phyloP scores from a whole-genome alignment of 805 yeast genomes.

The Wickerhamomyces tratensis region DNA sequence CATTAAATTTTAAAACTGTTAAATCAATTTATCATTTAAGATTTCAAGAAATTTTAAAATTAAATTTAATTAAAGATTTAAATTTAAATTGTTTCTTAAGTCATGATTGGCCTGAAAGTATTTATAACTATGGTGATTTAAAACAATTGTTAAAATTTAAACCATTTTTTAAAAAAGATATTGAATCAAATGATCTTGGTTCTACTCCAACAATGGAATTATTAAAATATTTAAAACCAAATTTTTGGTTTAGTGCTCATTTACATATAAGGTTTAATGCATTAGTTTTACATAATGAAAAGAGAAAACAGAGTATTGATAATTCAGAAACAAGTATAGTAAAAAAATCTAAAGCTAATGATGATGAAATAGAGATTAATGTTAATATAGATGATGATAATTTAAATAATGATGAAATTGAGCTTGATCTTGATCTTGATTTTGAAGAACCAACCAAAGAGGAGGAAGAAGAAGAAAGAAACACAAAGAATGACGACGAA shows the following conservation, averaged over 20 bases:
- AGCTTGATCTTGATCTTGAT: constrained; percentile 20
- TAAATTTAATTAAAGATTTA: constrained; percentile 29
- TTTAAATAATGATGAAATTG: constrained; percentile 23
- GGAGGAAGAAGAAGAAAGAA: constrained; percentile 3
- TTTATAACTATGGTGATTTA: constrained; percentile 57
- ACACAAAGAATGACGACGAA: constrained; percentile 10
- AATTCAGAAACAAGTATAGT: neutral
- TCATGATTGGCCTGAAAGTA: constrained; percentile 94
- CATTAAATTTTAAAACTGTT: constrained; percentile 35
- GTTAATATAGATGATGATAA: constrained; percentile 10
- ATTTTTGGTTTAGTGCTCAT: constrained; percentile 84
- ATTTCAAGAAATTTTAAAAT: constrained; percentile 44
- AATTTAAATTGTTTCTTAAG: constrained; percentile 51
- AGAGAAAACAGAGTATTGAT: constrained; percentile 3
- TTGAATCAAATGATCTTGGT: constrained; percentile 53
- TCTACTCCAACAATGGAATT: constrained; percentile 56
- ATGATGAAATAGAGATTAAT: constrained; percentile 21
- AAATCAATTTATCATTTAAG: constrained; percentile 66
- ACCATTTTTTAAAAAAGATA: constrained; percentile 60
- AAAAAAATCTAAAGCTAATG: constrained; percentile 1
- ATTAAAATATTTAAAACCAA: constrained; percentile 47
- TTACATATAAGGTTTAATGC: constrained; percentile 73
- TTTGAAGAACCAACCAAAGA: neutral
- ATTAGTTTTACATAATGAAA: constrained; percentile 27
- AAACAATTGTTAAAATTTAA: constrained; percentile 41